A percentile compares a stretch with the other conserved stretches of the same genome.
Conservation (phyloP, 345 rosid genomes). For the Acer campestre region DNA sequence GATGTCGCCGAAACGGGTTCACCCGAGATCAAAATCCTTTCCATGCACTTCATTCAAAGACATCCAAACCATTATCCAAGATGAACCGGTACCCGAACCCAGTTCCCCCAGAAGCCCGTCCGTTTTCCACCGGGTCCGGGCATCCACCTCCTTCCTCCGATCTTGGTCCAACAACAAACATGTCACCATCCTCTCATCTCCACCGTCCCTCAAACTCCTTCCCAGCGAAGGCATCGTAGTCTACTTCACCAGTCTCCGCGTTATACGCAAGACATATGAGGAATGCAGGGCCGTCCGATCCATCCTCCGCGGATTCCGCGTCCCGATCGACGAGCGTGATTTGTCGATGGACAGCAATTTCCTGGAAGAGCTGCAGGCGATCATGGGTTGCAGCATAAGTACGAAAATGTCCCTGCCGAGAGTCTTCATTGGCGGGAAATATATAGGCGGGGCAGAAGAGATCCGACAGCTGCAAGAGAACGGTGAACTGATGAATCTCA, state of each 20-base stretch:
- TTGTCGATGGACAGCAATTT: slow-evolving; percentile 66
- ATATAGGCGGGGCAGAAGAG: slow-evolving; percentile 54
- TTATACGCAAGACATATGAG: slow-evolving; percentile 73
- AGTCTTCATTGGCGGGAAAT: slow-evolving; percentile 56
- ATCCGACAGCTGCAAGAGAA: slow-evolving; percentile 40
- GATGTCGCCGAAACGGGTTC: slow-evolving; percentile 30
- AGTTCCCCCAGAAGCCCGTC: slow-evolving; percentile 37
- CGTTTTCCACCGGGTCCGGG: slow-evolving; percentile 66
- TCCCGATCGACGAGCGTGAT: slow-evolving; percentile 76
- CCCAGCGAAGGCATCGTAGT: slow-evolving; percentile 48
- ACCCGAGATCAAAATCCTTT: slow-evolving; percentile 22
- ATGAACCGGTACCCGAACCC: slow-evolving; percentile 19
- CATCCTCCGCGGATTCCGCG: slow-evolving; percentile 54
- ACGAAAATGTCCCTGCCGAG: slow-evolving; percentile 36
- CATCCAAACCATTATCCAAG: slow-evolving; percentile 39
- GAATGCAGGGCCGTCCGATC: slow-evolving; percentile 64
- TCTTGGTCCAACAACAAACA: slow-evolving; percentile 21
- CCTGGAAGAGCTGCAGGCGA: slow-evolving; percentile 53
- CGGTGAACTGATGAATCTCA: slow-evolving; percentile 48
- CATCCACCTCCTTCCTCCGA: slow-evolving; percentile 46
- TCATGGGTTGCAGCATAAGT: slow-evolving; percentile 18
- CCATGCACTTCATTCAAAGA: slow-evolving; percentile 64
- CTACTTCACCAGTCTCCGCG: slow-evolving; percentile 79
- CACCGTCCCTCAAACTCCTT: slow-evolving; percentile 20
- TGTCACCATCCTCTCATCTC: neutral